phyloP scores from a whole-genome alignment of 2,329 filamentous ascomycete species.

The Boeremia lycopersici region DNA sequence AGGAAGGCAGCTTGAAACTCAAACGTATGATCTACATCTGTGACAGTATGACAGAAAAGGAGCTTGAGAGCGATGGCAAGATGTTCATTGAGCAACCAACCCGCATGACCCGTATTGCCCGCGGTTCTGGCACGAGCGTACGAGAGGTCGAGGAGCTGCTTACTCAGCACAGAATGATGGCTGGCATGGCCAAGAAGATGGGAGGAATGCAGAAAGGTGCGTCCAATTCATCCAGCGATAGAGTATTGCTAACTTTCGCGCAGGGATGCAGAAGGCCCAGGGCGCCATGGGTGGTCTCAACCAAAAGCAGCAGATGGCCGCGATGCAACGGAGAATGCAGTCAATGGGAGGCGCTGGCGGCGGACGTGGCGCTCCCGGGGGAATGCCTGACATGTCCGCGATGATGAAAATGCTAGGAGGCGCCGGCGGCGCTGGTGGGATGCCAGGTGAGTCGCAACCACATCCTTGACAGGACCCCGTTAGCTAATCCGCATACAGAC shows the following conservation, averaged over 20 bases:
- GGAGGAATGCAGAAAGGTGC: conserved; percentile 87
- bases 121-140: conserved; percentile 88
- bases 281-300: conserved; percentile 89
- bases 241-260: background rate
- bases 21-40: conserved; percentile 99
- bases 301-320: conserved; percentile 90
- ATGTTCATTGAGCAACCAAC: conserved; percentile 91
- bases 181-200: conserved; percentile 98
- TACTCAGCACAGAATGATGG: conserved; percentile 99
- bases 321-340: conserved; percentile 94
- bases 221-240: background rate
- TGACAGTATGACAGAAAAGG: conserved; percentile 96
- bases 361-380: conserved; percentile 58
- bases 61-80: conserved; percentile 94
- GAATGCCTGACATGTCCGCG: conserved; percentile 80
- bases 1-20: conserved; percentile 90
- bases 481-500: background rate
- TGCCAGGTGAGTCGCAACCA: conserved; percentile 54
- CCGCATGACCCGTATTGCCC: conserved; percentile 88
- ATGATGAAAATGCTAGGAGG: conserved; percentile 91
- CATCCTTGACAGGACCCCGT: background rate
- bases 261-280: conserved; percentile 82
- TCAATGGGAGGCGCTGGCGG: conserved; percentile 83
- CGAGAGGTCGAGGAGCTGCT: conserved; percentile 93
- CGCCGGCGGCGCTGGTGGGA: conserved; percentile 61